phyloP scores from a whole-genome alignment of 2,329 filamentous ascomycete genomes.

The Akanthomyces dipterigenus region DNA sequence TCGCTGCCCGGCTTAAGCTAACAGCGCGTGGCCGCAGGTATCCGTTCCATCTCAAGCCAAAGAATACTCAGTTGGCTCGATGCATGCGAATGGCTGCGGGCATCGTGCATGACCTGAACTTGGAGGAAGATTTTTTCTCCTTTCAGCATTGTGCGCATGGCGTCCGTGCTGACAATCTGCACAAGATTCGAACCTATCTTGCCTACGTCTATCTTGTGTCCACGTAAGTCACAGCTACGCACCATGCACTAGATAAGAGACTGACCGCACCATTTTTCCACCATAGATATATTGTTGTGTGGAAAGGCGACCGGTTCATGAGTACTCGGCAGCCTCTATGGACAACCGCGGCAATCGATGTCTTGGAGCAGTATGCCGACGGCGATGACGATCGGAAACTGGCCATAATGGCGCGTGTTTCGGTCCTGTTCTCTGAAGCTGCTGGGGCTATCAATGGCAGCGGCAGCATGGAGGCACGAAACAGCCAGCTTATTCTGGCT shows the following conservation, averaged over 20 bases:
- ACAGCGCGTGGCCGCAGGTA: background rate
- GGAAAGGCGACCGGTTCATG: constrained; percentile 1
- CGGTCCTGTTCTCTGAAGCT: background rate
- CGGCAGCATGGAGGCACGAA: background rate
- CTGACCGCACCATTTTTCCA: background rate
- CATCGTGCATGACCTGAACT: constrained; percentile 4
- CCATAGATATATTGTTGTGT: constrained; percentile 4
- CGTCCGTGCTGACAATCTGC: background rate
- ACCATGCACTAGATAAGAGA: background rate
- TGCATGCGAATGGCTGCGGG: constrained; percentile 8
- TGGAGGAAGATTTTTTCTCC: constrained; percentile 1
- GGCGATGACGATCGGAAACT: background rate
- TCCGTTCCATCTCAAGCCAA: constrained; percentile 12
- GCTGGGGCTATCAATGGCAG: background rate
- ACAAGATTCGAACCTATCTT: constrained; percentile 4
- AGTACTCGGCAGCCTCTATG: background rate
- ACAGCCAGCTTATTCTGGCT: background rate
- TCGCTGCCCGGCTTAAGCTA: background rate
- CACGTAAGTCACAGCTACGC: background rate
- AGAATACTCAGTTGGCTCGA: background rate
- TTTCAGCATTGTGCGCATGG: background rate
- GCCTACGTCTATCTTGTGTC: constrained; percentile 9
- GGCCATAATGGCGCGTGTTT: constrained; percentile 1
- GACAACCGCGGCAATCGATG: constrained; percentile 1
- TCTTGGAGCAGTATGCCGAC: background rate